Evolutionary conservation across 139 green algal genomes (phyloP).

Genomic region (Pleodorina starrii): DNA sequence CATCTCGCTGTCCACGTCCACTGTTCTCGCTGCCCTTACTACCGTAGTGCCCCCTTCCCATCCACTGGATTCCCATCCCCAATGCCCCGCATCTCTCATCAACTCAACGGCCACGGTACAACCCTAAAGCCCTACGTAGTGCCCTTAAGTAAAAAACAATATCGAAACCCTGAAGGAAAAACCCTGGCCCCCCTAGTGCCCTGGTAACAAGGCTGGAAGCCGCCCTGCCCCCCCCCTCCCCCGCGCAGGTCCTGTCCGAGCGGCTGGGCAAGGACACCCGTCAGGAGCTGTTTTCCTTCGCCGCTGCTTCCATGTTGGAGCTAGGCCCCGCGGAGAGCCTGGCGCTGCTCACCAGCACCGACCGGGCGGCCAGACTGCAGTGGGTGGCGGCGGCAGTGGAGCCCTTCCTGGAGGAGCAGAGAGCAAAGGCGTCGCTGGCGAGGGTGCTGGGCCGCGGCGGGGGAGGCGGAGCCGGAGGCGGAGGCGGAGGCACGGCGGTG

Average conservation of each 20-base stretch:
- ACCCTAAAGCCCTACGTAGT: neutral
- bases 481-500: neutral
- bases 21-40: no score
- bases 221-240: no score
- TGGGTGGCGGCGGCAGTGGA: conserved; percentile 53
- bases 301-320: conserved; percentile 56
- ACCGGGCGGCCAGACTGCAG: conserved; percentile 55
- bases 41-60: no score
- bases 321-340: conserved; percentile 54
- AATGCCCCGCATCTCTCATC: no score
- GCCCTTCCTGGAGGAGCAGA: conserved; percentile 51
- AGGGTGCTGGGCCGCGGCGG: conserved; percentile 16
- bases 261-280: conserved; percentile 50
- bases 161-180: neutral
- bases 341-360: conserved; percentile 55
- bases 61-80: no score
- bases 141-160: no score
- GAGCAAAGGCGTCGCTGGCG: conserved; percentile 45
- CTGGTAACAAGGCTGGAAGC: no score
- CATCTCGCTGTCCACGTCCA: no score
- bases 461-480: neutral
- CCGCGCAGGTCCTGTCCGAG: conserved; percentile 46
- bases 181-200: no score
- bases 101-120: no score
- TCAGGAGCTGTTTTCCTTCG: conserved; percentile 65